Conservation (phyloP, 2,329 filamentous ascomycete genomes). For the Neopestalotiopsis clavispora region DNA sequence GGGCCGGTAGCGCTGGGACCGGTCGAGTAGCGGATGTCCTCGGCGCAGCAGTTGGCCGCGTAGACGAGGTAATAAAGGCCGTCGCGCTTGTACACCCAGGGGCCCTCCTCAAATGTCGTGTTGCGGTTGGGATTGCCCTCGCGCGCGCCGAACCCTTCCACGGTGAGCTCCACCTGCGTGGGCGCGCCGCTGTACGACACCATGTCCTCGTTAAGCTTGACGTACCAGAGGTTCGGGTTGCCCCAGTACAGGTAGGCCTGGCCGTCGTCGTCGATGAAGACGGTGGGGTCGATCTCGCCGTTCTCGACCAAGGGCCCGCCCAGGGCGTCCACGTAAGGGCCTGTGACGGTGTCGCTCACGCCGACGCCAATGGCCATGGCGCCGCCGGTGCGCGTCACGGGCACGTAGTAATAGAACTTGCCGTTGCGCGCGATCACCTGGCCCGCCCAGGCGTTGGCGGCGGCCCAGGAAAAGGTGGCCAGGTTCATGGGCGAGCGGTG, state of each 20-base stretch:
- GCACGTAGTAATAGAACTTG: conserved; percentile 40
- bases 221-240: conserved; percentile 42
- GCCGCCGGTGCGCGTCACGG: conserved; percentile 27
- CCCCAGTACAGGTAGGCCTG: conserved; percentile 49
- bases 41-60: conserved; percentile 34
- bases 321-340: conserved; percentile 40
- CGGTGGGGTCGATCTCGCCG: conserved; percentile 42
- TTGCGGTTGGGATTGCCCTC: conserved; percentile 23
- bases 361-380: conserved; percentile 39
- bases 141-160: conserved; percentile 23
- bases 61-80: conserved; percentile 36
- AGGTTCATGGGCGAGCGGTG: conserved; percentile 32
- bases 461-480: conserved; percentile 38
- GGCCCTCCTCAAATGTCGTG: conserved; percentile 33
- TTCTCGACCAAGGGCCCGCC: conserved; percentile 41
- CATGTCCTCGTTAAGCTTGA: conserved; percentile 46
- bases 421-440: conserved; percentile 37
- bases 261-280: conserved; percentile 47
- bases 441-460: conserved; percentile 39
- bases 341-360: conserved; percentile 38
- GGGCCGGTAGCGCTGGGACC: conserved; percentile 31
- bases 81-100: conserved; percentile 38
- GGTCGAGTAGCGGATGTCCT: conserved; percentile 37
- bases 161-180: conserved; percentile 26
- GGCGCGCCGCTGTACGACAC: conserved; percentile 36